Percentiles rank a stretch among this genome's conserved stretches.
Evolutionary conservation across 164 flowering plant genomes (phyloP).

Genomic region (Aristolochia californica): DNA sequence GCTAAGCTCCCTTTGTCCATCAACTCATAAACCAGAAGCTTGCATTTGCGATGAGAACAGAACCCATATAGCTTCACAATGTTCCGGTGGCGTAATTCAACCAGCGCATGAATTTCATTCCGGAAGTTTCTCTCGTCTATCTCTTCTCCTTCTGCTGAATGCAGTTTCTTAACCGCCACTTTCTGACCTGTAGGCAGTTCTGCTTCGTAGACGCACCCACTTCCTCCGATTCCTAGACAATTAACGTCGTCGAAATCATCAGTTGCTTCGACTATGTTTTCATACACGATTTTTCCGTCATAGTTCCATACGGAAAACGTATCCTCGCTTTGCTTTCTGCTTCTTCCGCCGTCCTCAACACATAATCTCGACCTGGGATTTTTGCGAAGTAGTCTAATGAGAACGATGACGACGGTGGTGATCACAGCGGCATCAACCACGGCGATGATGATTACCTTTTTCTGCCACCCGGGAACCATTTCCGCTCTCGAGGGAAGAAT

Average conservation of each 20-base stretch:
- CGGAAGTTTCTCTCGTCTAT: slow-evolving; percentile 24
- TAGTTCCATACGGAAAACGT: slow-evolving; percentile 33
- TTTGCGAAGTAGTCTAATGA: neutral
- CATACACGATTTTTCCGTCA: slow-evolving; percentile 37
- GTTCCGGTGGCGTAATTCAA: slow-evolving; percentile 54
- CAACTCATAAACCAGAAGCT: slow-evolving; percentile 54
- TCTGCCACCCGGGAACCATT: neutral
- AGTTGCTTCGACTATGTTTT: slow-evolving; percentile 40
- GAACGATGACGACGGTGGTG: neutral
- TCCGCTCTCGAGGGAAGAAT: neutral
- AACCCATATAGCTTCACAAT: slow-evolving; percentile 54
- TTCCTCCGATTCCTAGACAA: slow-evolving; percentile 58
- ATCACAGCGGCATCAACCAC: neutral
- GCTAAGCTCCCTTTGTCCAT: slow-evolving; percentile 48
- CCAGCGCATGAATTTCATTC: slow-evolving; percentile 45
- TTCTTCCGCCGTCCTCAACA: neutral
- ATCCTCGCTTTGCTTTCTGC: neutral
- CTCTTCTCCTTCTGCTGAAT: slow-evolving; percentile 19
- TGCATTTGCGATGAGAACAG: slow-evolving; percentile 25
- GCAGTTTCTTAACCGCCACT: slow-evolving; percentile 49
- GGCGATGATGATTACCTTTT: neutral
- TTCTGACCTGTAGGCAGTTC: slow-evolving; percentile 28
- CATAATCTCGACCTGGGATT: neutral
- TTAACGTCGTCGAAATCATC: slow-evolving; percentile 34
- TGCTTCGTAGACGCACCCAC: slow-evolving; percentile 50